Base-by-base conservation (phyloP, 805 yeast genomes). In the Candida glaebosa region DNA sequence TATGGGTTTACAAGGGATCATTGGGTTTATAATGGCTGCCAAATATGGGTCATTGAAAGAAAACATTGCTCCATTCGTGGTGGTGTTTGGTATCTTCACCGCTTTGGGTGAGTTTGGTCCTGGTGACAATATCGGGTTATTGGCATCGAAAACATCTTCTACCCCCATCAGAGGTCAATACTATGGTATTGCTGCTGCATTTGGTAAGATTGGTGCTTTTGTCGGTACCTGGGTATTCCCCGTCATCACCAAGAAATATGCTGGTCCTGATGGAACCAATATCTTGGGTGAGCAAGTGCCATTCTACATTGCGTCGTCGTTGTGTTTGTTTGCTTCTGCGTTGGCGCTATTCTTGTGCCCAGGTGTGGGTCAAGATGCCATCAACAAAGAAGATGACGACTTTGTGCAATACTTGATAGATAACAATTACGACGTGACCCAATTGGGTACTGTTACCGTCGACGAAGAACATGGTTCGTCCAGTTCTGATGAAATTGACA, bases 41-140 rank as follows among this genome's bases (percentile, higher is more conserved):
- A 64, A 74, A 37, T 81, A 84, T 56, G 66, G 70, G 22, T 55
- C 59, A 19, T 71, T 91, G 51, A 69, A 71, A 46, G 54, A 76
- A 31, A 76, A 82, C 52, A 71, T 87, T 56, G 96, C 79, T 31
- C 91, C 80, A 0, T 87, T 90, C 53, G 85, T 82, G 38, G 93
- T 88, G 34, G 84, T 85, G 20, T 91, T 84, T 58, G 97, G 97
- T 68, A 81, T 91, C 49, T 91, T 88, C 63, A 69, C 80, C 60
- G 73, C 96, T 5, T 72, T 87, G 37, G 97, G 97, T 55, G 97
- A 91, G 64, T 85, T 90, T 63, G 95, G 96, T 22, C 90, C 95
- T 10, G 98, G 97, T 67, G 87, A 89, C 65, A 87, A 86, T 65
- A 84, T 86, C 61, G 97, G 97, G 51, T 67, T 86, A 42, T 71